phyloP scores from a whole-genome alignment of 1,139 yeast species.

The Kurtzmaniella quercitrusa region DNA sequence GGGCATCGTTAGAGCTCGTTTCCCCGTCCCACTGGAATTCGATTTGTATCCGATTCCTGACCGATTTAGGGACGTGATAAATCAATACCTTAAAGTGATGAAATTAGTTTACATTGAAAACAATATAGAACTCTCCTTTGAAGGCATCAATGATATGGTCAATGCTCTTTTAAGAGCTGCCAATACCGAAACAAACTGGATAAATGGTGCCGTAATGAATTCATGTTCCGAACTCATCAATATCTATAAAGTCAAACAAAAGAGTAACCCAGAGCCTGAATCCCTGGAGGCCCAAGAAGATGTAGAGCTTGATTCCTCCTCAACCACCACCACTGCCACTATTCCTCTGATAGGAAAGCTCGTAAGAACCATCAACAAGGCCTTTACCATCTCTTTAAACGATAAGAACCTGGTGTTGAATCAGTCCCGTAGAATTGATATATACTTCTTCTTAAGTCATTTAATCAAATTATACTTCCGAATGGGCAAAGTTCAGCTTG shows the following conservation, averaged over 20 bases:
- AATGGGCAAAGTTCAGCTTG: conserved; percentile 68
- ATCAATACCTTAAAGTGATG: conserved; percentile 33
- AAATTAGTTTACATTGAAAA: conserved; percentile 33
- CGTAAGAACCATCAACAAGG: conserved; percentile 65
- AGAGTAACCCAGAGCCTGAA: conserved; percentile 27
- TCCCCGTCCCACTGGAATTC: conserved; percentile 35
- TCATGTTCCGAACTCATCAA: conserved; percentile 55
- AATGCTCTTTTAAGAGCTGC: conserved; percentile 55
- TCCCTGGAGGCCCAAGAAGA: conserved; percentile 9
- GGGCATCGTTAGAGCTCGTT: conserved; percentile 25
- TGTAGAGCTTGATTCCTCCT: no score
- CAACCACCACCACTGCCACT: conserved; percentile 12
- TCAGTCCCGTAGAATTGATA: conserved; percentile 57
- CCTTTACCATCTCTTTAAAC: conserved; percentile 74
- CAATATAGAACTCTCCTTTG: conserved; percentile 37
- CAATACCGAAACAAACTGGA: conserved; percentile 63
- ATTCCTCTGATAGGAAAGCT: conserved; percentile 41
- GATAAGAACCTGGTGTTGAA: conserved; percentile 59
- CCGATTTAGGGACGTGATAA: conserved; percentile 32
- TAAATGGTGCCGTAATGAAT: conserved; percentile 53
- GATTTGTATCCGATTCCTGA: conserved; percentile 36
- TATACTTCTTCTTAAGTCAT: conserved; percentile 70
- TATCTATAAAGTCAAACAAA: conserved; percentile 35
- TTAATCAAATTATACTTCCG: conserved; percentile 70
- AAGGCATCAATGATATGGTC: conserved; percentile 38